phyloP scores from a whole-genome alignment of 1,284 basidiomycete genomes.

The Hymenochaete sp. region DNA sequence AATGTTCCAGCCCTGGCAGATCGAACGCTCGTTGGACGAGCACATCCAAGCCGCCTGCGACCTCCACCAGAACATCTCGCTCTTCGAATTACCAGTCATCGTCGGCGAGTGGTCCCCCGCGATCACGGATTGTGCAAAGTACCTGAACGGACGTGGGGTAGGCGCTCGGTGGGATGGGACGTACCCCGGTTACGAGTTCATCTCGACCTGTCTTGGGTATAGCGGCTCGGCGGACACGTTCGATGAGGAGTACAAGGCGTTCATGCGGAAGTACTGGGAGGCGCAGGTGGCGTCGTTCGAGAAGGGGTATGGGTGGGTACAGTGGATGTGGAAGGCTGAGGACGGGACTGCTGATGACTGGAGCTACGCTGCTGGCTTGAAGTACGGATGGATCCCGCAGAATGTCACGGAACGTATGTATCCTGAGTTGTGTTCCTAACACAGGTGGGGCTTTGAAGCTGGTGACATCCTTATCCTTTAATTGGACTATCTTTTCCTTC shows the following conservation, averaged over 20 bases:
- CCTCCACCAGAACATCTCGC: constrained; percentile 36
- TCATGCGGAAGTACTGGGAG: constrained; percentile 79
- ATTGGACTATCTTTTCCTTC: no score
- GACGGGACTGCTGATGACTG: constrained; percentile 67
- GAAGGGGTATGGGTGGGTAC: constrained; percentile 59
- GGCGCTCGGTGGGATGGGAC: constrained; percentile 80
- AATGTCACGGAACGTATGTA: constrained; percentile 43
- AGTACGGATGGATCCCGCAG: constrained; percentile 77
- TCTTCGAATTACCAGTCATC: constrained; percentile 62
- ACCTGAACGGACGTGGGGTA: constrained; percentile 57
- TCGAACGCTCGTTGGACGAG: constrained; percentile 41
- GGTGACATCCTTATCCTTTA: no score
- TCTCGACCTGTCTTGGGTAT: constrained; percentile 67
- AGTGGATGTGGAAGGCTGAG: constrained; percentile 51
- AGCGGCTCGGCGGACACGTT: constrained; percentile 70
- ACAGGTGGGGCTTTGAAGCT: no score
- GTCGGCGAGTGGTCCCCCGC: constrained; percentile 86
- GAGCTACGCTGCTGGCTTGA: constrained; percentile 70
- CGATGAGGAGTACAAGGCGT: constrained; percentile 72
- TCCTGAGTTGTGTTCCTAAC: constrained; percentile 39
- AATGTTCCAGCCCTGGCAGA: constrained; percentile 61
- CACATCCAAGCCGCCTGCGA: constrained; percentile 64
- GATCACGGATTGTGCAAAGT: constrained; percentile 78
- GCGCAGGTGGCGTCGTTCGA: constrained; percentile 69
- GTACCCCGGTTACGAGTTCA: constrained; percentile 51